phyloP scores from a whole-genome alignment of 148 eudicot genomes.

The Heliosperma pusillum region DNA sequence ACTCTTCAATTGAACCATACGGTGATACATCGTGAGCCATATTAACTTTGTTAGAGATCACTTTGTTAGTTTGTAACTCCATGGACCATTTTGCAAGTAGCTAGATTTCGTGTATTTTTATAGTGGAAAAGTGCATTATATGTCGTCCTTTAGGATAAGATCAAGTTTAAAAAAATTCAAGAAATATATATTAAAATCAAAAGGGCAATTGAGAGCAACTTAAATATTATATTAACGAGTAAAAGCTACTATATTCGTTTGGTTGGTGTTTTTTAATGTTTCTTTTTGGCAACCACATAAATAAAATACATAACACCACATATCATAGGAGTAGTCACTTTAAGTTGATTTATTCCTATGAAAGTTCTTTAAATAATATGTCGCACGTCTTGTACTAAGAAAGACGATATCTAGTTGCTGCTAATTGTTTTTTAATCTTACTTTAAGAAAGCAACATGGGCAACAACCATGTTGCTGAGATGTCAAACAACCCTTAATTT shows the following conservation, averaged over 20 bases:
- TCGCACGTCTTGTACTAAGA: neutral
- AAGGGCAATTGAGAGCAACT: slow-evolving; percentile 12
- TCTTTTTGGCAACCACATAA: neutral
- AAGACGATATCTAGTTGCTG: neutral
- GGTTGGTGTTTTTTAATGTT: neutral
- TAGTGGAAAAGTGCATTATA: slow-evolving; percentile 13
- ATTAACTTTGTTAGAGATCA: neutral
- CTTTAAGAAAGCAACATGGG: no score
- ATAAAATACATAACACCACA: no score
- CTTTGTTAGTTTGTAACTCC: no score
- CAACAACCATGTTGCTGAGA: no score
- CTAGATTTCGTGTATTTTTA: neutral
- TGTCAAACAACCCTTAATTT: no score
- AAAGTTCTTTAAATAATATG: neutral
- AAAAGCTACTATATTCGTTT: neutral
- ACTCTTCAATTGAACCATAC: slow-evolving; percentile 1
- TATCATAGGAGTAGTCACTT: neutral
- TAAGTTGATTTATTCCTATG: neutral
- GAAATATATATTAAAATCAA: neutral
- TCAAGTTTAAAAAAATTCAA: neutral
- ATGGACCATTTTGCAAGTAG: neutral
- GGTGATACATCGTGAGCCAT: neutral
- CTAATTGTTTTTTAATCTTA: neutral
- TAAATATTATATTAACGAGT: neutral
- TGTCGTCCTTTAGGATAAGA: slow-evolving; percentile 17